phyloP scores from a whole-genome alignment of 176 grass and related monocot species.

The Bonia amplexicaulis region DNA sequence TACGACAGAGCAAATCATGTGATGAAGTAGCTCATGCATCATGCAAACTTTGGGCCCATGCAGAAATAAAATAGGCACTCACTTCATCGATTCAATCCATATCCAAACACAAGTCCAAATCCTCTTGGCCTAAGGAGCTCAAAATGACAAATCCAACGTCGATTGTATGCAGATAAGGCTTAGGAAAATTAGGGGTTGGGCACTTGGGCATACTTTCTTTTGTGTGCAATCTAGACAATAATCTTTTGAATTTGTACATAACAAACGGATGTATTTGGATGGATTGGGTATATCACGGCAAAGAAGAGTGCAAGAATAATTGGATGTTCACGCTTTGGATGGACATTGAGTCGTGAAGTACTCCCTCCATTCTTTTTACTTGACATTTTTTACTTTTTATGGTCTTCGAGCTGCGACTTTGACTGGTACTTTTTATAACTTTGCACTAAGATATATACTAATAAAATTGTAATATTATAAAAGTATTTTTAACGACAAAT shows the following conservation, averaged over 20 bases:
- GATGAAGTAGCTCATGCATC: background rate
- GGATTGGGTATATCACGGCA: background rate
- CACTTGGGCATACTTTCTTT: background rate
- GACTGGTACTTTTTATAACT: too few species aligned
- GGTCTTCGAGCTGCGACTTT: too few species aligned
- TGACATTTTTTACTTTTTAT: too few species aligned
- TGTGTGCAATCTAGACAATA: background rate
- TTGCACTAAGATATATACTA: too few species aligned
- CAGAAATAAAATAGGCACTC: background rate
- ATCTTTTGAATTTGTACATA: background rate
- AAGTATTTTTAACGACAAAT: too few species aligned
- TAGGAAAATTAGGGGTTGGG: background rate
- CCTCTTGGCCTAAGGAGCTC: background rate
- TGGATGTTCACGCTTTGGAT: background rate
- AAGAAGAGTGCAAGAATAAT: background rate
- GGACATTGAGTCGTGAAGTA: background rate
- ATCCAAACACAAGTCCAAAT: background rate
- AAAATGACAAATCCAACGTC: background rate
- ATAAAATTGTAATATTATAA: too few species aligned
- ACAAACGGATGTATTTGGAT: background rate
- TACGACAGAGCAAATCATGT: background rate
- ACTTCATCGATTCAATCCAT: background rate
- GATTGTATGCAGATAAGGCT: background rate
- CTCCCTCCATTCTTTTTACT: too few species aligned
- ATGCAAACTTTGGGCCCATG: background rate